phyloP scores from a whole-genome alignment of 805 yeast species.

The Saccharomycopsis babjevae region DNA sequence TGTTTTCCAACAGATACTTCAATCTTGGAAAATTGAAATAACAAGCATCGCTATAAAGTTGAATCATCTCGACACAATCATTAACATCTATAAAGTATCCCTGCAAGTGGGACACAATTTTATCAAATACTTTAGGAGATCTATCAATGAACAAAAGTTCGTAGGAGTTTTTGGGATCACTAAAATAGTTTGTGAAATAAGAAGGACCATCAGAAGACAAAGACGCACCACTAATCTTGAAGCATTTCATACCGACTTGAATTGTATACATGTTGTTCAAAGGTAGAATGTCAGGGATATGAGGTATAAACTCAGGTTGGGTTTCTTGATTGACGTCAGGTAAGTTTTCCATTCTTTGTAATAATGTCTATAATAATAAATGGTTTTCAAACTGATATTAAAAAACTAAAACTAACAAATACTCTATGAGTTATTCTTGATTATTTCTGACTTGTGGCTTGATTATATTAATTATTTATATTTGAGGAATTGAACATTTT shows the following conservation, averaged over 20 bases:
- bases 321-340: conserved; percentile 1
- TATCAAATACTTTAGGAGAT: conserved; percentile 56
- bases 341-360: background rate
- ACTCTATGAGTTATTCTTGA: too few relatives aligned
- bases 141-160: conserved; percentile 58
- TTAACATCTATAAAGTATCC: conserved; percentile 64
- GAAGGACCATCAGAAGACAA: conserved; percentile 81
- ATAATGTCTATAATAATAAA: background rate
- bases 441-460: too few relatives aligned
- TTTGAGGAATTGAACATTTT: too few relatives aligned
- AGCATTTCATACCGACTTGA: conserved; percentile 57
- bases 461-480: too few relatives aligned
- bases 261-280: conserved; percentile 60
- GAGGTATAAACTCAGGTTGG: conserved; percentile 7
- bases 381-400: too few relatives aligned
- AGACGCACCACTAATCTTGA: conserved; percentile 65
- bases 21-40: conserved; percentile 60
- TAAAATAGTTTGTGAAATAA: conserved; percentile 68
- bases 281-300: conserved; percentile 48
- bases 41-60: conserved; percentile 57
- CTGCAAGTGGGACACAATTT: conserved; percentile 63
- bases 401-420: too few relatives aligned
- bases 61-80: conserved; percentile 50
- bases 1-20: conserved; percentile 36
- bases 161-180: conserved; percentile 11